Base-by-base conservation (phyloP, 2,329 filamentous ascomycete genomes). In the Aspergillus glaucus region DNA sequence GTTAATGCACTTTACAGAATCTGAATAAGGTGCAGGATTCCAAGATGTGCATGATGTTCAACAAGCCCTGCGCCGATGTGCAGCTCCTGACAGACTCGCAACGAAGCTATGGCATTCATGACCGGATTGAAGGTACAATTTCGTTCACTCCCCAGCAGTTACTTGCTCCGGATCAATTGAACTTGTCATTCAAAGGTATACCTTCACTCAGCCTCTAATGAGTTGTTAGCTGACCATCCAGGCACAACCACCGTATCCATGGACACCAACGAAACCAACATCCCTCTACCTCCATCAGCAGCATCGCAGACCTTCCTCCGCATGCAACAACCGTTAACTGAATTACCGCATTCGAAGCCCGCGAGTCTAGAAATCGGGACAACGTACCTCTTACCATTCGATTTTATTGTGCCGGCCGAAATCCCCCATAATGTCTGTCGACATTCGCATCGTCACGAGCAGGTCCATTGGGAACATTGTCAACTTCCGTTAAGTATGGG, bases 401-500 rank as follows among this genome's bases (percentile, higher is more conserved):
- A 50, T 3, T 57, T 59, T 30, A 26, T 54, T 8, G 49, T 58
- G 2, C 51, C 55, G n/a, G n/a, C 37, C 14, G 36, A 53, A 28
- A 30, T 59, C 8, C 51, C 51, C 6, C 46, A 46, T 10, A 47
- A 56, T n/a, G 41, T 50, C 15, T 58, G 52, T 42, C 47, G 50
- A 6, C 52, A 57, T 19, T 34, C 37, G 32, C 52, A 49, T 34
- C 39, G 32, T 17, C 52, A 54, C 41, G 19, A 34, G 12, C 50
- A 54, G 34, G 22, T 57, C 9, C 50, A 49, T 12, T 37, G 45
- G 28, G 50, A 57, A 45, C 55, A 59, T 21, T 39, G 50, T 4
- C 45, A 47, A 10, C 48, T 57, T n/a, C 55, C 53, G 7, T 44
- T 53, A 8, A 57, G 50, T 32, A 30, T 59, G 3, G 44, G 51